Evolutionary conservation across 257 asterid genomes (phyloP).

Genomic region (Cinchona pubescens): DNA sequence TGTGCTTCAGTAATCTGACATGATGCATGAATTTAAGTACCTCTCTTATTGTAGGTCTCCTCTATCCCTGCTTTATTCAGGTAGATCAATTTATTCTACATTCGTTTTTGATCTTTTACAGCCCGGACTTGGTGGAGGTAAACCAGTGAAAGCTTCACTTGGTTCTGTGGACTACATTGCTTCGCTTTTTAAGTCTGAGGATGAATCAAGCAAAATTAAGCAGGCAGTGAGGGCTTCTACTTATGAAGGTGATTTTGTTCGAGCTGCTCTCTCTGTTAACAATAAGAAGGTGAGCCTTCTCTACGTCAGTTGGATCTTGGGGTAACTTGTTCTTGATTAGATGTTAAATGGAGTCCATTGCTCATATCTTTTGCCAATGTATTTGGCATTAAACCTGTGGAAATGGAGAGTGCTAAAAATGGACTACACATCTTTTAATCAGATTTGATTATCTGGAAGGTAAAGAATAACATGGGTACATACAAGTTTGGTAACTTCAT

Average conservation of each 20-base stretch:
- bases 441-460: background rate
- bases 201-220: conserved; percentile 63
- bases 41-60: background rate
- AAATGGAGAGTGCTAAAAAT: background rate
- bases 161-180: conserved; percentile 94
- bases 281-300: conserved; percentile 50
- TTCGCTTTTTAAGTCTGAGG: conserved; percentile 69
- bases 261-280: conserved; percentile 88
- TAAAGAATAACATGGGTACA: background rate
- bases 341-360: background rate
- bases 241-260: conserved; percentile 74
- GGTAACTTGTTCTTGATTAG: background rate
- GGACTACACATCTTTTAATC: background rate
- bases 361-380: background rate
- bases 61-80: conserved; percentile 5
- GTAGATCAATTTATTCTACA: conserved; percentile 22
- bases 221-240: conserved; percentile 76
- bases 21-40: background rate
- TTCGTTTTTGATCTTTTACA: conserved; percentile 33
- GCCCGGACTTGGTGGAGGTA: conserved; percentile 86
- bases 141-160: conserved; percentile 75
- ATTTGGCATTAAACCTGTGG: background rate
- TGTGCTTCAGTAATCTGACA: background rate
- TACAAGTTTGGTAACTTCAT: background rate
- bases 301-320: background rate